phyloP scores from a whole-genome alignment of 306 rosid species.

The Lathyrus oleraceus region DNA sequence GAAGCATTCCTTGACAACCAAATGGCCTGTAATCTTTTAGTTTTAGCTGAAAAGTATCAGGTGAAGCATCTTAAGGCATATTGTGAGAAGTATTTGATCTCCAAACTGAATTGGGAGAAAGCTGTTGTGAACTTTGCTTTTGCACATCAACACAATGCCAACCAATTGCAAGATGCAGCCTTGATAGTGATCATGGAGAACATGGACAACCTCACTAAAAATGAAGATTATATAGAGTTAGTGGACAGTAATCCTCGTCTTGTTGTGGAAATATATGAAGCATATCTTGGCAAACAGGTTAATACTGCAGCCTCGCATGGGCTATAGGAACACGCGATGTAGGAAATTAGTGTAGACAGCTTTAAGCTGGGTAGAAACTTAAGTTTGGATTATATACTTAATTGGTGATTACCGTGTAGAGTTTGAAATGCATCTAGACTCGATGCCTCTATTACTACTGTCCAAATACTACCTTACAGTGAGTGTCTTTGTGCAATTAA shows the following conservation, averaged over 20 bases:
- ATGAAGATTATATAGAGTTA: conserved; percentile 65
- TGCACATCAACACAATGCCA: conserved; percentile 77
- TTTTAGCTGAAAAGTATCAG: conserved; percentile 74
- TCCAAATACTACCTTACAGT: too few relatives aligned
- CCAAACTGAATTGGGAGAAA: conserved; percentile 68
- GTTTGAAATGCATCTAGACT: too few relatives aligned
- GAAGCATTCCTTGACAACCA: conserved; percentile 73
- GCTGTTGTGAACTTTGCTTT: conserved; percentile 58
- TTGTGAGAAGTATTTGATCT: conserved; percentile 69
- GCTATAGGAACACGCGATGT: background rate
- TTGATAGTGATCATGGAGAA: conserved; percentile 59
- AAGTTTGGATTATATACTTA: conserved; percentile 24
- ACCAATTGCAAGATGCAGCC: conserved; percentile 59
- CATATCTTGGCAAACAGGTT: conserved; percentile 62
- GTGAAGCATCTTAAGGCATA: conserved; percentile 74
- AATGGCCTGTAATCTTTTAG: conserved; percentile 68
- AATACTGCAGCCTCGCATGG: conserved; percentile 58
- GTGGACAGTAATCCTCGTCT: conserved; percentile 73
- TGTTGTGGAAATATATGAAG: conserved; percentile 75
- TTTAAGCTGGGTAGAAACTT: conserved; percentile 22
- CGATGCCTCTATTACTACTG: too few relatives aligned
- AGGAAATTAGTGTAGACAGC: conserved; percentile 1
- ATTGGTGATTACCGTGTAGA: background rate
- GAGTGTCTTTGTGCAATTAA: too few relatives aligned
- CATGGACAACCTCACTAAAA: conserved; percentile 60